Evolutionary conservation across 202 grass and related monocot species (phyloP), one percentile per base, ranked within the genome.

Genomic region (Brachypodium distachyon): DNA sequence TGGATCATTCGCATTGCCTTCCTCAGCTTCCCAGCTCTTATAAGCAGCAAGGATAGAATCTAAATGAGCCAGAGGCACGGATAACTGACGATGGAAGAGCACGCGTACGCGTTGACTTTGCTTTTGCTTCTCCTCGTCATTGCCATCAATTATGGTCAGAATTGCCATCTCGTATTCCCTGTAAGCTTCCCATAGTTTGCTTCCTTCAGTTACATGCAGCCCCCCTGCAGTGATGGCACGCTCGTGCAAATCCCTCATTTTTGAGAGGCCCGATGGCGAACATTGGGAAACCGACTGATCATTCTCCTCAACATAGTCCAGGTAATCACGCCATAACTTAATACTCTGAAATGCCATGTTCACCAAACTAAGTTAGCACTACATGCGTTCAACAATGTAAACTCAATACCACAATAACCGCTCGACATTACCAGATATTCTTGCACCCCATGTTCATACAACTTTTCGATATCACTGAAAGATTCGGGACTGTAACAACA

Each of bases 91-190:
- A 48, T 95, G 96, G 64, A 90, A 98, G 42, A 95, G 72, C 4
- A 23, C 57, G 7, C 91, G 91, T 81, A 98, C 76, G 16, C 65
- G 79, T 12, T 97, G 90, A 81, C 68, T 73, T 65, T 97, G 91
- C 66, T 94, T 97, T 70, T 54, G 72, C 65, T 86, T 94, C 70
- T 98, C 91, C 84, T 94, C 91, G 0, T 79, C 85, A 73, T 81
- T 58, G 44, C 47, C 68, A 59, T 92, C 96, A 72, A 48, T 32
- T 12, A 95, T 86, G 59, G 87, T 92, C 62, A 88, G 65, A 72
- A 97, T 67, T 68, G 96, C 89, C 89, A 95, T 90, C 72, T 98
- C 91, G 81, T 90, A 98, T 41, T 98, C 89, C 76, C 89, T 94
- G 28, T 95, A 98, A 69, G 91, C 86, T 73, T 88, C 87, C 96